Evolutionary conservation across 2,329 filamentous ascomycete genomes (phyloP).

Genomic region (Blastomyces percursus): DNA sequence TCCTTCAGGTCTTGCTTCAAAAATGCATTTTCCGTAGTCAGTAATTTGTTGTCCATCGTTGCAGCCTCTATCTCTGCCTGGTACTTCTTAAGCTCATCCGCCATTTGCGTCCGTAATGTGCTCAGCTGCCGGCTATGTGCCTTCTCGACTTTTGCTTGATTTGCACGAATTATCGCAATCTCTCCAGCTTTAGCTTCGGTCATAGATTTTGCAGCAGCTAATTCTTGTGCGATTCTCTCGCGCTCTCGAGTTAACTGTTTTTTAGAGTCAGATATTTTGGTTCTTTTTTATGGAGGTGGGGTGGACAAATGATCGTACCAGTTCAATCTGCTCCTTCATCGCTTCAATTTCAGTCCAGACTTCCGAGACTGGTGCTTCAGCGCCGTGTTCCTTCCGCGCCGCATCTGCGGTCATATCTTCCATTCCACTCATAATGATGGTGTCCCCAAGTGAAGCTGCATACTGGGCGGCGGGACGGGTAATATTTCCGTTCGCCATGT

Average conservation of each 20-base stretch:
- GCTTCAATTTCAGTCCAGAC: slow-evolving; percentile 9
- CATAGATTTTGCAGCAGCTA: slow-evolving; percentile 30
- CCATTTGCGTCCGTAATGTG: slow-evolving; percentile 43
- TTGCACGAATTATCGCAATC: slow-evolving; percentile 50
- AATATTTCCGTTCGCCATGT: neutral
- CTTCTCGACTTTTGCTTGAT: slow-evolving; percentile 43
- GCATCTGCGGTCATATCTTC: neutral
- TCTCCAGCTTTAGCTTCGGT: slow-evolving; percentile 47
- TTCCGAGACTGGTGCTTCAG: neutral
- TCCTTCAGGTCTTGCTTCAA: slow-evolving; percentile 50
- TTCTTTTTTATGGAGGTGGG: neutral
- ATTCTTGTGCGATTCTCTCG: slow-evolving; percentile 29
- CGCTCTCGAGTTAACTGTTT: slow-evolving; percentile 30
- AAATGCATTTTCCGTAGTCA: slow-evolving; percentile 50
- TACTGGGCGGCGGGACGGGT: neutral
- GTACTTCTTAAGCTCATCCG: slow-evolving; percentile 43
- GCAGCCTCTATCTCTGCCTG: slow-evolving; percentile 45
- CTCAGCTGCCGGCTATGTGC: slow-evolving; percentile 44
- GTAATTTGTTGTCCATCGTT: slow-evolving; percentile 44
- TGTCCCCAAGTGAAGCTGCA: neutral
- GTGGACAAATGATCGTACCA: slow-evolving; percentile 6
- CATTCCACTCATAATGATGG: neutral
- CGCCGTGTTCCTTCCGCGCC: neutral
- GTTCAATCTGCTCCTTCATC: slow-evolving; percentile 13
- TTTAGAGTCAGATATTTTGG: neutral